Conservation (phyloP, 2,329 filamentous ascomycete genomes). For the Aspergillus fructus region DNA sequence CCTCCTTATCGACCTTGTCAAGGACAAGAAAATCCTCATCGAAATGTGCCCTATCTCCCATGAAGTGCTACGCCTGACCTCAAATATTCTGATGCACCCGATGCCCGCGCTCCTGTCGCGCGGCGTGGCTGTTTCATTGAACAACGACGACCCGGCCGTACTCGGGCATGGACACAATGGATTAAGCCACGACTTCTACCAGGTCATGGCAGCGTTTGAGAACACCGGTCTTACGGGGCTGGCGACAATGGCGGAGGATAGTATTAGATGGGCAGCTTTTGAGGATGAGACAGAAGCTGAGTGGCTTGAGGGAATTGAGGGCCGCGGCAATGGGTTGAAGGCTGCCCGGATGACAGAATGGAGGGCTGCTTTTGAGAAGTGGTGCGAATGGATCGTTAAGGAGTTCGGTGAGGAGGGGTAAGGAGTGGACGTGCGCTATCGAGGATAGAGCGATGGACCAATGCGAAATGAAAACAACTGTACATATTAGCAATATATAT, state of each 20-base stretch:
- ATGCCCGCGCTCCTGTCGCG: constrained; percentile 13
- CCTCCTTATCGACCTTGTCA: constrained; percentile 14
- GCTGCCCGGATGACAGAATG: constrained; percentile 1
- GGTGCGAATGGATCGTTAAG: constrained; percentile 13
- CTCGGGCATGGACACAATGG: constrained; percentile 12
- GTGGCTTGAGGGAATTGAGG: constrained; percentile 7
- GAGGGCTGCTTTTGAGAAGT: constrained; percentile 10
- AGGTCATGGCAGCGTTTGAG: constrained; percentile 12
- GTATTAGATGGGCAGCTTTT: constrained; percentile 14
- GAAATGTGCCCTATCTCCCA: constrained; percentile 16
- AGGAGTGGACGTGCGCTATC: neutral
- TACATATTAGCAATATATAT: neutral
- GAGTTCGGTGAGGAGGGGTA: constrained; percentile 1
- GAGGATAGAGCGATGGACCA: neutral
- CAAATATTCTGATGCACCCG: constrained; percentile 14
- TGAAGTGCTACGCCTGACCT: constrained; percentile 12
- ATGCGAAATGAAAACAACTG: neutral
- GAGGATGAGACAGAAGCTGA: constrained; percentile 8
- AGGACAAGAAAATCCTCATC: constrained; percentile 9
- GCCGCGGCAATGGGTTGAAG: neutral
- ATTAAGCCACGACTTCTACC: constrained; percentile 13
- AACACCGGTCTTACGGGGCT: constrained; percentile 12
- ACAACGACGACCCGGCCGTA: constrained; percentile 14
- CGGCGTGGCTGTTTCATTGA: constrained; percentile 13
- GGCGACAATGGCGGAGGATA: constrained; percentile 15